A percentile compares a stretch with the other conserved stretches of the same genome.
phyloP scores from a whole-genome alignment of 1,284 basidiomycete genomes.

The Trichosporon coremiiforme region DNA sequence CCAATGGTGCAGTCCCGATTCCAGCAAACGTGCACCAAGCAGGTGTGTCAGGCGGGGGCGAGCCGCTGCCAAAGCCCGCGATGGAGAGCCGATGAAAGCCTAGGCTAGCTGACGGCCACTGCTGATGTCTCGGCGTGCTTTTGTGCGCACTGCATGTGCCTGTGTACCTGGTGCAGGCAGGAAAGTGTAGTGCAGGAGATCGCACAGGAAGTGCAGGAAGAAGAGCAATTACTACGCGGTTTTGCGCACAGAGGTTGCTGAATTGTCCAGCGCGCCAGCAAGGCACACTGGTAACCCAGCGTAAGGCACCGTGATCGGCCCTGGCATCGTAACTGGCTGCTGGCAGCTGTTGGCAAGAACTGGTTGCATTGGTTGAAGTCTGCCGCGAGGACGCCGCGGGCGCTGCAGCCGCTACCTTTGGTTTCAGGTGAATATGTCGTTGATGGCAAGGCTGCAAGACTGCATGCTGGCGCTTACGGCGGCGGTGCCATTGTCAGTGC shows the following conservation, averaged over 20 bases:
- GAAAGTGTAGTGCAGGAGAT: neutral
- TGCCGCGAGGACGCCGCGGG: slow-evolving; percentile 1
- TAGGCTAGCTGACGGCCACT: neutral
- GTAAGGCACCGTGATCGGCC: neutral
- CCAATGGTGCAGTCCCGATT: neutral
- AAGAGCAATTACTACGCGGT: neutral
- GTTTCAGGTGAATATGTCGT: neutral
- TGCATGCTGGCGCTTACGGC: neutral
- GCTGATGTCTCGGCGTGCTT: neutral
- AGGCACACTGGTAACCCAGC: neutral
- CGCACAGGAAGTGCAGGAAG: too few species aligned
- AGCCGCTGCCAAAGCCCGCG: neutral
- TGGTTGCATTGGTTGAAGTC: neutral
- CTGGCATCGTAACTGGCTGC: neutral
- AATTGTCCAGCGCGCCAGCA: neutral
- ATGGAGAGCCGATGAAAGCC: neutral
- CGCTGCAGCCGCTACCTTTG: too few species aligned
- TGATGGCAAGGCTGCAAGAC: neutral
- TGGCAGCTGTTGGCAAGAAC: neutral
- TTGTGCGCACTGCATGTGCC: neutral
- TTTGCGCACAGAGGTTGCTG: slow-evolving; percentile 7
- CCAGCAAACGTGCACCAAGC: neutral
- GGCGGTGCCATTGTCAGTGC: neutral
- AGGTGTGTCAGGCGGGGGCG: too few species aligned
- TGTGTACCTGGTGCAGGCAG: neutral